Evolutionary conservation across 2,329 filamentous ascomycete genomes (phyloP), one percentile per base, ranked within the genome.

Genomic region (Rhynchosporium agropyri): DNA sequence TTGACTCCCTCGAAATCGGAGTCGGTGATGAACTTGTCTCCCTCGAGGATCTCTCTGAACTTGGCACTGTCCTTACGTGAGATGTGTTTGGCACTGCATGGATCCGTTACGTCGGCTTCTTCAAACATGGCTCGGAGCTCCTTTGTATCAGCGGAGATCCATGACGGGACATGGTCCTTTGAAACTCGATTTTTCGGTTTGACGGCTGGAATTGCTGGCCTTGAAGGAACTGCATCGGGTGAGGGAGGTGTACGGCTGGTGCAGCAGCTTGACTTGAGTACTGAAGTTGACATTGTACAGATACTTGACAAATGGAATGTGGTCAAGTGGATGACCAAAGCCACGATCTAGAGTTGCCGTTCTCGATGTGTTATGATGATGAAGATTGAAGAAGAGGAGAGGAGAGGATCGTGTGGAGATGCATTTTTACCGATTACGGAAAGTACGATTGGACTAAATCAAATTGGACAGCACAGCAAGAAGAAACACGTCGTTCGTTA

Each of bases 1-100:
- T 79, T 79, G 36, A 77, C 73, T 20, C 78, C 76, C 2, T 78
- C 79, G 54, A 80, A 76, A 33, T 78, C 71, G 7, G 61, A 62
- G 10, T 67, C 66, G 8, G 57, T 66, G 9, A 68, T 65, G 8
- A 58, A 66, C 28, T 65, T 66, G 31, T 68, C 62, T 29, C 62
- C 61, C 6, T 66, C 62, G 28, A 68, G 54, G 36, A 66, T 33
- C 15, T 60, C 54, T 49, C 49, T 55, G 43, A 68, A 50, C 48
- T 63, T 58, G 20, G 57, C 57, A 20, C 42, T 64, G 10, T 29
- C 56, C 49, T 63, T 67, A 10, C 58, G 58, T 13, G 45, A 38
- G 40, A 63, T 53, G 43, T 49, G 56, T 28, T 43, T 60, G 13
- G 26, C 46, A 40, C 57, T 45, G 20, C 57, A 50, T 15, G 36